These are phyloP conservation scores for Lactarius sanguifluus DNA, from an alignment of 768 basidiomycete species.

Conservation along the genomic window DNA sequence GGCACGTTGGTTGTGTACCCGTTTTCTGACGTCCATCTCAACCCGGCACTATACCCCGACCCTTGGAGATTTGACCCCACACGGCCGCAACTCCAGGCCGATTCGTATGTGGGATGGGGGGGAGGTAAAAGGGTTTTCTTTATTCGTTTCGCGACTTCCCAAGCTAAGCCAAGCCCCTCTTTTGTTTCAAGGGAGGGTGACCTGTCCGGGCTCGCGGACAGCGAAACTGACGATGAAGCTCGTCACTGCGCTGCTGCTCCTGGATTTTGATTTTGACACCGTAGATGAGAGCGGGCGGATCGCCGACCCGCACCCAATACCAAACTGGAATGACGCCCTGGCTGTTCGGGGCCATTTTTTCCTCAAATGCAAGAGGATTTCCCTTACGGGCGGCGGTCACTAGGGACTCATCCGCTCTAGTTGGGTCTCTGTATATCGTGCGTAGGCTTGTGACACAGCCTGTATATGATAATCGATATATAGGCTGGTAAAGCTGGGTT, in stretches of 20 bases:
- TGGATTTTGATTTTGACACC: constrained; percentile 59
- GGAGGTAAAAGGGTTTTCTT: constrained; percentile 53
- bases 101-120: constrained; percentile 78
- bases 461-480: no score
- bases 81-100: constrained; percentile 43
- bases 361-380: constrained; percentile 43
- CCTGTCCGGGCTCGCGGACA: constrained; percentile 73
- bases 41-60: constrained; percentile 68
- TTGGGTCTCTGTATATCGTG: neutral
- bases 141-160: constrained; percentile 17
- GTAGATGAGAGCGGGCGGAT: constrained; percentile 54
- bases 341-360: constrained; percentile 54
- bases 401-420: constrained; percentile 10
- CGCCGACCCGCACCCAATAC: constrained; percentile 49
- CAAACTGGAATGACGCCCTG: constrained; percentile 79
- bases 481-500: no score
- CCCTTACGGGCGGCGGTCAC: neutral
- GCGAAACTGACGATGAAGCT: constrained; percentile 76
- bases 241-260: constrained; percentile 61
- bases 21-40: constrained; percentile 76
- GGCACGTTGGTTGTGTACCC: constrained; percentile 78
- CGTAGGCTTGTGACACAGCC: no score
- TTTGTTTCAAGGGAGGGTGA: constrained; percentile 53
- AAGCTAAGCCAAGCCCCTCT: constrained; percentile 21
- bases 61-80: constrained; percentile 76